phyloP scores from a whole-genome alignment of 768 basidiomycete species.

The Tulasnella sp. region DNA sequence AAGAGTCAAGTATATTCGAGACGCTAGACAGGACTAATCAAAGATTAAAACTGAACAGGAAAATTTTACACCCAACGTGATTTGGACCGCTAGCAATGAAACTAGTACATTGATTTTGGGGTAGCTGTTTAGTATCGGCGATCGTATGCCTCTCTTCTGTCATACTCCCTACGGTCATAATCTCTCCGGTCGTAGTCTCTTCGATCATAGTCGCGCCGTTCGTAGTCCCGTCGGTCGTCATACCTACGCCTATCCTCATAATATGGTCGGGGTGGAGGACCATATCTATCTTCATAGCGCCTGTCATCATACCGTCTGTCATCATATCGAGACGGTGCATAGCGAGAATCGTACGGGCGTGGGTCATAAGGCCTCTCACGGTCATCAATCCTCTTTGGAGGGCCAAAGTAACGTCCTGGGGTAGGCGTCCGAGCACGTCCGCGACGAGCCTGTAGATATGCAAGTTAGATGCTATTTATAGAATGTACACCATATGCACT shows the following conservation, averaged over 20 bases:
- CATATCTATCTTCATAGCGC: slow-evolving; percentile 28
- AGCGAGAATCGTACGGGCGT: slow-evolving; percentile 81
- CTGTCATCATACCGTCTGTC: slow-evolving; percentile 34
- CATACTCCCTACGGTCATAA: slow-evolving; percentile 26
- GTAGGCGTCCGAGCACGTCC: slow-evolving; percentile 86
- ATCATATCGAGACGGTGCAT: slow-evolving; percentile 24
- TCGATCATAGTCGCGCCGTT: slow-evolving; percentile 12
- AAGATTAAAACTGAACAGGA: too few species aligned
- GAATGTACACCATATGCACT: slow-evolving; percentile 6
- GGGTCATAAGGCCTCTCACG: slow-evolving; percentile 78
- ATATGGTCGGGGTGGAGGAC: slow-evolving; percentile 18
- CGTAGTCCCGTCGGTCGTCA: slow-evolving; percentile 25
- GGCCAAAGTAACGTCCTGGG: slow-evolving; percentile 88
- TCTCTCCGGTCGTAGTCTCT: slow-evolving; percentile 21
- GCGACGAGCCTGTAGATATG: slow-evolving; percentile 53
- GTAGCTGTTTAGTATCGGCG: slow-evolving; percentile 26
- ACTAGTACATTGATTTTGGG: too few species aligned
- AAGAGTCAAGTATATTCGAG: too few species aligned
- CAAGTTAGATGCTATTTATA: slow-evolving; percentile 1
- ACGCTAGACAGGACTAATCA: too few species aligned
- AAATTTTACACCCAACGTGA: too few species aligned
- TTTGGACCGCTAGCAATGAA: too few species aligned
- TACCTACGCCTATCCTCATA: slow-evolving; percentile 30
- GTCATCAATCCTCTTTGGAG: slow-evolving; percentile 64
- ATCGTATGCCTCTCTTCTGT: slow-evolving; percentile 28